phyloP scores from a whole-genome alignment of 2,329 filamentous ascomycete genomes.

The Pseudophaeomoniella oleicola region DNA sequence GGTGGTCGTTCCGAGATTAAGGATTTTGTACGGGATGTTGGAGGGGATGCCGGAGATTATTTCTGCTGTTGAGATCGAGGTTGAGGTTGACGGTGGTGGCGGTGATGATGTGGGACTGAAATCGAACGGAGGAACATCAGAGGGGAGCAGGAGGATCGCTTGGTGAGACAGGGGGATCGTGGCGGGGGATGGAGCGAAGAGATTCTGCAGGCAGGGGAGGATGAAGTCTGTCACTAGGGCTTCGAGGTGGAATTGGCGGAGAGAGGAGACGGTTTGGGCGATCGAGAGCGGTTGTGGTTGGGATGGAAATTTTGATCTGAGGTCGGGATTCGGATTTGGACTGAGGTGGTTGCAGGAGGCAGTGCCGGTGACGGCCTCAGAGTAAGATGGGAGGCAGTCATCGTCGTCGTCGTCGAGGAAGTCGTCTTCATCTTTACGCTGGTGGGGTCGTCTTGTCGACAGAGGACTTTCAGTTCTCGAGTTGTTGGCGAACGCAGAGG shows the following conservation, averaged over 20 bases:
- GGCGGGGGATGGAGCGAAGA: not conserved
- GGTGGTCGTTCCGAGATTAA: no score
- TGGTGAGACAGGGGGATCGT: not conserved
- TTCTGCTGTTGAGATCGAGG: not conserved
- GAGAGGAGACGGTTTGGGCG: not conserved
- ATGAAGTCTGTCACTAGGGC: not conserved
- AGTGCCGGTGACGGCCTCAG: not conserved
- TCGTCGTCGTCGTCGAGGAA: not conserved
- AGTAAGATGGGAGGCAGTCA: not conserved
- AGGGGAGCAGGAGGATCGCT: not conserved
- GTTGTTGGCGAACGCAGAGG: not conserved
- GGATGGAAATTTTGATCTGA: no score
- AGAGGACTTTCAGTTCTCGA: not conserved
- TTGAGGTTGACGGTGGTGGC: not conserved
- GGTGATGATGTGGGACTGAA: not conserved
- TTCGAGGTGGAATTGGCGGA: not conserved
- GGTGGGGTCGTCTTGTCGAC: not conserved
- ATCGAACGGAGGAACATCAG: not conserved
- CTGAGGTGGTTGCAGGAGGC: no score
- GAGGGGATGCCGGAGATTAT: not conserved
- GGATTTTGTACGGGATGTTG: not conserved
- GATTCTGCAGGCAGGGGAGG: not conserved
- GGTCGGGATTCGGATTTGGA: no score
- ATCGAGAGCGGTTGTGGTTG: not conserved
- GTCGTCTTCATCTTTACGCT: no score